These are phyloP conservation scores for Ochetophila trinervis DNA, from an alignment of 306 rosid genomes.

Conservation along the genomic window DNA sequence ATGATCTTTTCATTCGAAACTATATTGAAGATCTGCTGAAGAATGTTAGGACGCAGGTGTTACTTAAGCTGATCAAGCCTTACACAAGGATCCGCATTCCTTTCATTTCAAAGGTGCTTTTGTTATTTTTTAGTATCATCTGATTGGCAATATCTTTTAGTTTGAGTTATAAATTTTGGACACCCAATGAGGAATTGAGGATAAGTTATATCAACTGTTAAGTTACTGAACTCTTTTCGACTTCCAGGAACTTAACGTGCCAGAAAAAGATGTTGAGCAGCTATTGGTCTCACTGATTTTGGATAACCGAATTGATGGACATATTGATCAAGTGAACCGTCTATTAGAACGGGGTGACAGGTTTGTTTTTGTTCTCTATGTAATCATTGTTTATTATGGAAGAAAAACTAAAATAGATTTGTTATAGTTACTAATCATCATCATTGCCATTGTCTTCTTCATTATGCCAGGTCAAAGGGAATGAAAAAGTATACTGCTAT, in stretches of 20 bases:
- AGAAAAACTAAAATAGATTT: background rate
- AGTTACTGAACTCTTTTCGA: background rate
- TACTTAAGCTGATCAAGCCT: constrained; percentile 94
- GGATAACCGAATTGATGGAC: constrained; percentile 94
- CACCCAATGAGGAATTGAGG: background rate
- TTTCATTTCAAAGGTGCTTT: constrained; percentile 78
- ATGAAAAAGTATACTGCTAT: constrained; percentile 87
- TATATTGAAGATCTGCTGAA: constrained; percentile 95
- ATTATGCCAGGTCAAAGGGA: constrained; percentile 80
- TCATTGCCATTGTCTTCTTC: background rate
- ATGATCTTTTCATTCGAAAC: constrained; percentile 90
- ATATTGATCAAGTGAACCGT: constrained; percentile 96
- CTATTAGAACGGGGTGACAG: constrained; percentile 88
- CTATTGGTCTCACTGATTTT: constrained; percentile 60
- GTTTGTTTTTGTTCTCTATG: constrained; percentile 27
- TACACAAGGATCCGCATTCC: constrained; percentile 96
- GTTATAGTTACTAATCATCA: background rate
- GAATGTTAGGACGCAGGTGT: constrained; percentile 95
- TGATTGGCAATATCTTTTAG: background rate
- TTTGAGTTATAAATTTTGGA: background rate
- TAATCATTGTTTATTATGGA: constrained; percentile 17
- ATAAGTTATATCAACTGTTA: background rate
- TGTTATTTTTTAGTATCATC: background rate
- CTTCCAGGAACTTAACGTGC: constrained; percentile 48
- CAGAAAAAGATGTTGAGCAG: constrained; percentile 54